A percentile compares a stretch with the other conserved stretches of the same genome.
phyloP scores from a whole-genome alignment of 75 land plant genomes.

The Picea sitchensis region DNA sequence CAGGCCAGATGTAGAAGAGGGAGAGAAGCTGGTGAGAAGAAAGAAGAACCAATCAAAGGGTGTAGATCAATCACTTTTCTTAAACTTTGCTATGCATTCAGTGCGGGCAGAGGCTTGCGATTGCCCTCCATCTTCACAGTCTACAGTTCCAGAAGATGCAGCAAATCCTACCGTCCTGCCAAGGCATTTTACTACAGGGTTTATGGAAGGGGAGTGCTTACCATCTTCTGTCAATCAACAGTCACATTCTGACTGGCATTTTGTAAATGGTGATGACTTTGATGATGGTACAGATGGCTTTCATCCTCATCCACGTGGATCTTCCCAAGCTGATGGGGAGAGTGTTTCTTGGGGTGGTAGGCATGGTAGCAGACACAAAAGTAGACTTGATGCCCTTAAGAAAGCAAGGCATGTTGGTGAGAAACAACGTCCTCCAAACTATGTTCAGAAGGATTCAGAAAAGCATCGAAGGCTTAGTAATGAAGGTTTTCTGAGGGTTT shows the following conservation, averaged over 20 bases:
- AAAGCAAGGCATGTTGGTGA: slow-evolving; percentile 67
- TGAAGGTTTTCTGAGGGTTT: slow-evolving; percentile 81
- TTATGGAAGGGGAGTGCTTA: slow-evolving; percentile 13
- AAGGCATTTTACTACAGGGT: slow-evolving; percentile 15
- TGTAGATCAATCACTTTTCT: slow-evolving; percentile 65
- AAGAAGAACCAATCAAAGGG: slow-evolving; percentile 69
- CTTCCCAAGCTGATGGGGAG: slow-evolving; percentile 27
- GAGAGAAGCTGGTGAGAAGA: slow-evolving; percentile 78
- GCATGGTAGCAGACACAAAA: slow-evolving; percentile 37
- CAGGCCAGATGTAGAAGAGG: slow-evolving; percentile 94
- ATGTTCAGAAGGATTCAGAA: slow-evolving; percentile 66
- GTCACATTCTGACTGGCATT: slow-evolving; percentile 15
- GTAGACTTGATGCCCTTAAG: slow-evolving; percentile 40
- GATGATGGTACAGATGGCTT: slow-evolving; percentile 9
- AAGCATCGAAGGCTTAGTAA: slow-evolving; percentile 42
- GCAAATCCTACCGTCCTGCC: slow-evolving; percentile 34
- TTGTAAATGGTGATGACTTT: slow-evolving; percentile 1
- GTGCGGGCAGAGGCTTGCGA: slow-evolving; percentile 93
- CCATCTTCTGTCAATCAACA: slow-evolving; percentile 18
- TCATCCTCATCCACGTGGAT: slow-evolving; percentile 19
- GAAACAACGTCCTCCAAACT: slow-evolving; percentile 42
- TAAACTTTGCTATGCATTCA: slow-evolving; percentile 97
- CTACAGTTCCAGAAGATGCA: slow-evolving; percentile 25
- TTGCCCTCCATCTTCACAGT: slow-evolving; percentile 54
- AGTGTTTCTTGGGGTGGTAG: slow-evolving; percentile 33